Evolutionary conservation across 257 asterid species (phyloP), one percentile per base, ranked within the genome.

Genomic region (Nicotiana attenuata): DNA sequence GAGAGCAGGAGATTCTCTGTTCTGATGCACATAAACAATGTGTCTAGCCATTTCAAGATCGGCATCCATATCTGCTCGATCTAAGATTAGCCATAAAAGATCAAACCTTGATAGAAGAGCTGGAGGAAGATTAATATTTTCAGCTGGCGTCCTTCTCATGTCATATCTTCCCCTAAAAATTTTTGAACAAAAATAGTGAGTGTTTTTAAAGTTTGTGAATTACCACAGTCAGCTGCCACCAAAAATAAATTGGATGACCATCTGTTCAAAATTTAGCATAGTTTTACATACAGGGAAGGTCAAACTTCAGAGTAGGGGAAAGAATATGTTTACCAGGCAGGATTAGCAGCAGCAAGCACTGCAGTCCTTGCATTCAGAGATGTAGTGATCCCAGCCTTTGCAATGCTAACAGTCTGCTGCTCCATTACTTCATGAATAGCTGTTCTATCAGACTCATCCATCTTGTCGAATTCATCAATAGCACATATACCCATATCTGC

Each of bases 401-500:
- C 99, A 80, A 94, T 96, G 87, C 98, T 96, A 76, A 96, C 98
- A 77, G 99, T 96, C 90, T 96, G 98, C 90, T 96, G 99, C 89
- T 96, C 99, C 99, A 96, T 94, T 71, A 96, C 99, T 91, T 96
- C 99, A 84, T 94, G 99, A 80, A 96, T 94, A 53, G 98, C 97
- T 57, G 99, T 96, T 67, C 98, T 93, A 83, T 96, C 99, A 41
- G 94, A 91, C 77, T 96, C 99, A 22, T 96, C 98, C 99, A 96
- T 96, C 86, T 96, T 96, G 90, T 96, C 99, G 4, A 96, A 96
- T 87, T 96, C 98, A 83, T 96, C 99, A 66, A 96, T 96, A 86
- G 99, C 99, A 85, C 98, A 96, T 53, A 94, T 96, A 61, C 99
- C 99, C 99, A 94, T 94, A 86, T 96, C 99, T 8, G 98, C 97